phyloP scores from a whole-genome alignment of 345 rosid genomes.

The Heritiera fomes region DNA sequence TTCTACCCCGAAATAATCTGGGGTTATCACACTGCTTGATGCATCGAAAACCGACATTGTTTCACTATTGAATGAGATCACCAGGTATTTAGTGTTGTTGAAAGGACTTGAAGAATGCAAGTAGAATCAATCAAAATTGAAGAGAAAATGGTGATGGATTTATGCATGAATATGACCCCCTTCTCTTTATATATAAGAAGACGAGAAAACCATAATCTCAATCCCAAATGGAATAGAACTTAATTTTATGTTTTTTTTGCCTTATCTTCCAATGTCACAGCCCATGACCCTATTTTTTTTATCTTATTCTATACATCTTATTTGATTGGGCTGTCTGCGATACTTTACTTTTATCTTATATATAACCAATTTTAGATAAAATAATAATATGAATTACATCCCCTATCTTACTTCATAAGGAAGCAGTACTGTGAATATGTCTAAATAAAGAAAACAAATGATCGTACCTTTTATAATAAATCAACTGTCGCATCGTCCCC shows the following conservation, averaged over 20 bases:
- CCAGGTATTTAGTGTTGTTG: background rate
- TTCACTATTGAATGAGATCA: background rate
- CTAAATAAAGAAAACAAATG: no score
- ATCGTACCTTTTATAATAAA: no score
- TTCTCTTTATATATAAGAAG: background rate
- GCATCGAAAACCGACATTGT: background rate
- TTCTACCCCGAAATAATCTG: slow-evolving; percentile 7
- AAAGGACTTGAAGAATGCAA: background rate
- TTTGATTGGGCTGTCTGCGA: no score
- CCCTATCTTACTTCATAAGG: no score
- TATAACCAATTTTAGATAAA: no score
- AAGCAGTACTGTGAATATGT: no score
- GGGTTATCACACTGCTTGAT: background rate
- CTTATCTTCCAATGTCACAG: background rate
- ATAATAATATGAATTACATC: no score
- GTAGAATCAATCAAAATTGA: background rate
- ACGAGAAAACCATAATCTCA: background rate
- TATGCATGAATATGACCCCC: background rate
- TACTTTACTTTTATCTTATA: no score
- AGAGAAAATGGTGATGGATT: background rate
- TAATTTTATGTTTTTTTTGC: background rate
- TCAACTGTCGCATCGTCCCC: no score
- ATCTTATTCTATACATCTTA: no score
- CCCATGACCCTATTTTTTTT: no score
- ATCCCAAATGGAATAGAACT: background rate